Evolutionary conservation across 1,139 yeast species (phyloP).

Genomic region (Meyerozyma elateridarum): DNA sequence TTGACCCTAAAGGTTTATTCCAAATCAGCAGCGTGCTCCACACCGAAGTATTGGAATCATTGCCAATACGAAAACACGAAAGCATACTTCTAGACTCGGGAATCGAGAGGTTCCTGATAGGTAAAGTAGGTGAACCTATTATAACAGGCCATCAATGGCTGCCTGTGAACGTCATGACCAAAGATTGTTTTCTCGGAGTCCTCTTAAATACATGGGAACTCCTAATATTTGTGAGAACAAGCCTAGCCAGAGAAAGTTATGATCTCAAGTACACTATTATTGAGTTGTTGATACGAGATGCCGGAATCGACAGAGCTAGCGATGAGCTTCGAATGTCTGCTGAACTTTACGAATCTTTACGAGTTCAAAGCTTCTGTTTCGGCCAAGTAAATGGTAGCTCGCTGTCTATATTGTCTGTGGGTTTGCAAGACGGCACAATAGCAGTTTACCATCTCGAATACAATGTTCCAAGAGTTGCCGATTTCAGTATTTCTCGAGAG

Average conservation of each 20-base stretch:
- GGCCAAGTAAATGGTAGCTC: too few relatives aligned
- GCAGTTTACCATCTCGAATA: conserved; percentile 3
- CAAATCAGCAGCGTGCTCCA: conserved; percentile 24
- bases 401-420: too few relatives aligned
- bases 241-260: conserved; percentile 1
- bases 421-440: neutral
- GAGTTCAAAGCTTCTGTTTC: neutral
- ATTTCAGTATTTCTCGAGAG: neutral
- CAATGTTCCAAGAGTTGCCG: neutral
- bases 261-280: neutral
- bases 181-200: conserved; percentile 31
- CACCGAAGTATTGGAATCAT: conserved; percentile 23
- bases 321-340: neutral
- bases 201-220: conserved; percentile 39
- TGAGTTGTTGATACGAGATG: neutral
- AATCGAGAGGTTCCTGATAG: conserved; percentile 28
- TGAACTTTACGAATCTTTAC: neutral
- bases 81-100: conserved; percentile 22
- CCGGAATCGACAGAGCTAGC: neutral
- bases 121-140: conserved; percentile 30
- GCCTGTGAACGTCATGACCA: conserved; percentile 17
- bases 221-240: conserved; percentile 10
- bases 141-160: conserved; percentile 38
- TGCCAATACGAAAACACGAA: conserved; percentile 29
- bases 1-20: conserved; percentile 29